phyloP scores from a whole-genome alignment of 306 rosid species.

The Alnus rubra region DNA sequence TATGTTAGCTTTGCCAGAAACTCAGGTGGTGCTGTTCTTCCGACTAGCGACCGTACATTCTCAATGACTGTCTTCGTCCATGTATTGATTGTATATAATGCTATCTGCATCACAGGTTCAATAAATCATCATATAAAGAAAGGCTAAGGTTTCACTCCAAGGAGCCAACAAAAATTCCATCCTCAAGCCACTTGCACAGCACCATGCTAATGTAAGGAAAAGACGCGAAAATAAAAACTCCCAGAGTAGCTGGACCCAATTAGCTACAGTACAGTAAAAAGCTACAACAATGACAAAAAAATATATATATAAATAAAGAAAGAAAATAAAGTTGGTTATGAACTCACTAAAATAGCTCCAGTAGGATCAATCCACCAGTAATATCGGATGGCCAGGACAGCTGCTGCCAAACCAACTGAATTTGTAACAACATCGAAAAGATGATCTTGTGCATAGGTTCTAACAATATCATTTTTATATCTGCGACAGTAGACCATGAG shows the following conservation, averaged over 20 bases:
- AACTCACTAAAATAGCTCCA: slow-evolving; percentile 82
- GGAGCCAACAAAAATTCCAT: background rate
- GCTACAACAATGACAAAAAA: background rate
- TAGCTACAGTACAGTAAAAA: background rate
- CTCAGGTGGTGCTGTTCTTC: slow-evolving; percentile 83
- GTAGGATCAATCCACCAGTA: slow-evolving; percentile 77
- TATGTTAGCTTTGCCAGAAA: slow-evolving; percentile 68
- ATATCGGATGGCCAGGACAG: slow-evolving; percentile 60
- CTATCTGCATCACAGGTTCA: slow-evolving; percentile 56
- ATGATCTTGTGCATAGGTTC: slow-evolving; percentile 80
- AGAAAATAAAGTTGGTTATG: slow-evolving; percentile 9
- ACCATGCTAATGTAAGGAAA: background rate
- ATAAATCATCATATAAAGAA: background rate
- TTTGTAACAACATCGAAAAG: slow-evolving; percentile 75
- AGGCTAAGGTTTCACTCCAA: background rate
- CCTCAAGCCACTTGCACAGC: background rate
- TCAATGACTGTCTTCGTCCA: slow-evolving; percentile 77
- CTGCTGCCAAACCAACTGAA: slow-evolving; percentile 80
- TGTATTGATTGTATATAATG: slow-evolving; percentile 64
- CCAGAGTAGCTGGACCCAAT: background rate
- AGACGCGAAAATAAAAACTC: background rate
- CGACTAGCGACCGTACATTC: slow-evolving; percentile 63
- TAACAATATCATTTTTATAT: slow-evolving; percentile 64
- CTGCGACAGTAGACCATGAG: slow-evolving; percentile 77
- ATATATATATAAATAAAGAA: background rate